Evolutionary conservation across 2,329 filamentous ascomycete species (phyloP).

Genomic region (Lachnellula subtilissima): DNA sequence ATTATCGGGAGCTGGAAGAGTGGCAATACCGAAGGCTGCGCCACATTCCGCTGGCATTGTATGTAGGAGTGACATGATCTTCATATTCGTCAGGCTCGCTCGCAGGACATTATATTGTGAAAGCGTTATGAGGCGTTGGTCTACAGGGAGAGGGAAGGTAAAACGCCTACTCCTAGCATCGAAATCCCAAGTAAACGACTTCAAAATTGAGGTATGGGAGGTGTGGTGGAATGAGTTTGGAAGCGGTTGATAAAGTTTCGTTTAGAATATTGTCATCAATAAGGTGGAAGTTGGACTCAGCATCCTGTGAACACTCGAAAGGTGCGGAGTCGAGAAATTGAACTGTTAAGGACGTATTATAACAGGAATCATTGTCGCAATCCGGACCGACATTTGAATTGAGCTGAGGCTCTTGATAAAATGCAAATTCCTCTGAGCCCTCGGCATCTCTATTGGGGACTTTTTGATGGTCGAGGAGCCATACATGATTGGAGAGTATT

Average conservation of each 20-base stretch:
- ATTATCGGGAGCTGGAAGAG: background rate
- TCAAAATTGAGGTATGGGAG: background rate
- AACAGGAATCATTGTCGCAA: no score
- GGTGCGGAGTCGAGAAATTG: background rate
- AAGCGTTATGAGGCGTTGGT: conserved; percentile 11
- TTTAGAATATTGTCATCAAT: background rate
- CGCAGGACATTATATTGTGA: conserved; percentile 15
- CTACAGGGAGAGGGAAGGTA: conserved; percentile 8
- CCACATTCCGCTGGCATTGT: conserved; percentile 2
- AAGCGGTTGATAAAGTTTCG: background rate
- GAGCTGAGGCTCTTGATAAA: background rate
- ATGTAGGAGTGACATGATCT: conserved; percentile 5
- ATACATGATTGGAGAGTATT: background rate
- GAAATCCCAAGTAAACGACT: background rate
- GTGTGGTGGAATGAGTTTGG: conserved; percentile 1
- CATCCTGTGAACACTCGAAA: background rate
- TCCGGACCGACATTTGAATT: no score
- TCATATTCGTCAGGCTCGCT: conserved; percentile 15
- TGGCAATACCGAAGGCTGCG: conserved; percentile 1
- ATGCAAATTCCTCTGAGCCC: background rate
- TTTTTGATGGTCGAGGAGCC: background rate
- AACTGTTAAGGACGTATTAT: background rate
- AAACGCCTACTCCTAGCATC: background rate
- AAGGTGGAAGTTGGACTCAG: background rate
- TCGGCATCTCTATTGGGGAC: background rate